These are phyloP conservation scores for Globisporangium acanthophoron DNA, from an alignment of 352 stramenopile species.

Conservation along the genomic window DNA sequence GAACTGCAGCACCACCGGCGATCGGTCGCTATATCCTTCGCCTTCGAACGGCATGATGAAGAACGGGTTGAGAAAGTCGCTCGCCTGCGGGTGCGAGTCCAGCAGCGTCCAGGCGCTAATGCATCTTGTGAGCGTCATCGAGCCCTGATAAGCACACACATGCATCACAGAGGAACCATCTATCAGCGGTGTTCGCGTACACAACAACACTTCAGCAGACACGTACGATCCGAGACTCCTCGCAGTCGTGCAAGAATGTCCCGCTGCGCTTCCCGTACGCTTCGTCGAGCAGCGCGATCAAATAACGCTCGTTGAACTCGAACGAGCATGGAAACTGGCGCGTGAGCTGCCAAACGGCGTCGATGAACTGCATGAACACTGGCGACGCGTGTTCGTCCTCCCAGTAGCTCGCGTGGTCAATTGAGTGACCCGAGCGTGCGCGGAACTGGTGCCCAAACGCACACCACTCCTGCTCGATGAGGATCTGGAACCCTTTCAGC, in stretches of 20 bases:
- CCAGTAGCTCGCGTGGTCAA: slow-evolving; percentile 70
- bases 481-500: slow-evolving; percentile 92
- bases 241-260: slow-evolving; percentile 97
- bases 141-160: slow-evolving; percentile 26
- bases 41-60: slow-evolving; percentile 48
- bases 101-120: slow-evolving; percentile 68
- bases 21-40: slow-evolving; percentile 40
- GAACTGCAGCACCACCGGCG: slow-evolving; percentile 70
- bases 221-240: slow-evolving; percentile 79
- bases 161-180: neutral
- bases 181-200: neutral
- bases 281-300: slow-evolving; percentile 94
- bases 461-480: slow-evolving; percentile 99
- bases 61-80: slow-evolving; percentile 75
- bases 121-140: slow-evolving; percentile 50
- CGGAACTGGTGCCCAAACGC: slow-evolving; percentile 99
- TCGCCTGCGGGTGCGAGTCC: slow-evolving; percentile 24
- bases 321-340: slow-evolving; percentile 96
- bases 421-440: slow-evolving; percentile 68
- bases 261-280: slow-evolving; percentile 96
- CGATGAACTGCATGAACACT: slow-evolving; percentile 99
- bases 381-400: slow-evolving; percentile 96
- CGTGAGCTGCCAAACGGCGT: slow-evolving; percentile 97
- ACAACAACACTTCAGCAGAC: neutral
- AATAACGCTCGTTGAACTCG: slow-evolving; percentile 94